These are phyloP conservation scores for Sherardia arvensis DNA, from an alignment of 257 asterid genomes.

Conservation along the genomic window DNA sequence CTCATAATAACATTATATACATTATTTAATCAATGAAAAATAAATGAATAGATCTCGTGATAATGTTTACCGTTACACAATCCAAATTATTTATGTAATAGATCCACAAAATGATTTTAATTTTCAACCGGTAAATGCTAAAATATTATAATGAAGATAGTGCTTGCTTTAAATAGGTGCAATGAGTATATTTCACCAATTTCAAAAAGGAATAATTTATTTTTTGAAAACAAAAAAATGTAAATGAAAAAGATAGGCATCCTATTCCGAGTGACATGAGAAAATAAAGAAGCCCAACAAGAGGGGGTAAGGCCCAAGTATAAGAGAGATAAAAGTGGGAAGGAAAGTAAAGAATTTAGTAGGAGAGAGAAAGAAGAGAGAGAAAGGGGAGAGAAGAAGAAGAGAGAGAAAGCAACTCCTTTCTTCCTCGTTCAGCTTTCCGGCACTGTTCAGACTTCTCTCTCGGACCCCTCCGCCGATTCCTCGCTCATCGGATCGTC, in stretches of 20 bases:
- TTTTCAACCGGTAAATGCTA: too few species aligned
- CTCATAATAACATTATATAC: too few species aligned
- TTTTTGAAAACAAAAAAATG: too few species aligned
- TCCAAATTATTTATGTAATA: too few species aligned
- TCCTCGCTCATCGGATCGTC: background rate
- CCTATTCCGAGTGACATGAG: background rate
- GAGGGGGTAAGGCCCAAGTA: background rate
- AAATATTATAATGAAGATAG: too few species aligned
- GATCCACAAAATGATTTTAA: too few species aligned
- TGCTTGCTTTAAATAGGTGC: too few species aligned
- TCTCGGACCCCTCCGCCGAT: background rate
- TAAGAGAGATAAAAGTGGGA: background rate
- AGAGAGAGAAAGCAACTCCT: background rate
- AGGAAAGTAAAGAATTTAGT: constrained; percentile 2
- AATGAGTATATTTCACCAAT: too few species aligned
- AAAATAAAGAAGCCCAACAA: background rate
- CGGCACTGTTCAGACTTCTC: constrained; percentile 4
- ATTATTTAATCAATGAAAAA: too few species aligned
- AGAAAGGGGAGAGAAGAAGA: background rate
- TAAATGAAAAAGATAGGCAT: background rate
- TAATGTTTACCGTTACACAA: too few species aligned
- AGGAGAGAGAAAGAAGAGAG: constrained; percentile 3
- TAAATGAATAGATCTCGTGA: too few species aligned
- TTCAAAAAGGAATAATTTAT: too few species aligned
- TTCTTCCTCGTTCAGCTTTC: background rate